Conservation (phyloP, 495 filamentous ascomycete genomes). For the Saxispiralis lemnorum region DNA sequence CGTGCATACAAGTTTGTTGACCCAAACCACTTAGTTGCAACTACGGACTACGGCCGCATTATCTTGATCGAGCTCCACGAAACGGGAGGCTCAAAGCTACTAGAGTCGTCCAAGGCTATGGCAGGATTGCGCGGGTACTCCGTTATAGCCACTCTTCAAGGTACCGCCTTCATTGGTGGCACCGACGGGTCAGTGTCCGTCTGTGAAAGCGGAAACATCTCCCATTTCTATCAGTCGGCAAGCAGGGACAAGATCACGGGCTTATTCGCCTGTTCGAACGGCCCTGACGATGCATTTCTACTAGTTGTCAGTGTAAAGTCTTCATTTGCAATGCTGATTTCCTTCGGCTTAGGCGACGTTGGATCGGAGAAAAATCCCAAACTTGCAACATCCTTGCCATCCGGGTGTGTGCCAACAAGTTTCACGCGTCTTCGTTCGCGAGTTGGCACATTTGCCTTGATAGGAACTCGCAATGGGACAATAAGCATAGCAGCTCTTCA, state of each 20-base stretch:
- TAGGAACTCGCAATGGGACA: too few relatives aligned
- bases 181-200: conserved; percentile 30
- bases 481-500: too few relatives aligned
- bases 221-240: background rate
- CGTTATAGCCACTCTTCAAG: conserved; percentile 24
- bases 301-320: too few relatives aligned
- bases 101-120: background rate
- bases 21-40: conserved; percentile 36
- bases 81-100: background rate
- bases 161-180: conserved; percentile 34
- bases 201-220: conserved; percentile 7
- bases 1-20: conserved; percentile 51
- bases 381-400: too few relatives aligned
- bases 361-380: too few relatives aligned
- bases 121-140: conserved; percentile 29
- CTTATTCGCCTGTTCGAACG: conserved; percentile 21
- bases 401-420: too few relatives aligned
- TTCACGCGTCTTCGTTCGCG: too few relatives aligned
- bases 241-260: conserved; percentile 33
- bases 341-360: too few relatives aligned
- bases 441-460: too few relatives aligned
- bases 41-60: conserved; percentile 35
- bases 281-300: too few relatives aligned
- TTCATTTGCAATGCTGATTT: too few relatives aligned
- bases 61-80: background rate